Evolutionary conservation across 177 flowering plant genomes (phyloP), one percentile per base, ranked within the genome.

Genomic region (Vitis hybrid): DNA sequence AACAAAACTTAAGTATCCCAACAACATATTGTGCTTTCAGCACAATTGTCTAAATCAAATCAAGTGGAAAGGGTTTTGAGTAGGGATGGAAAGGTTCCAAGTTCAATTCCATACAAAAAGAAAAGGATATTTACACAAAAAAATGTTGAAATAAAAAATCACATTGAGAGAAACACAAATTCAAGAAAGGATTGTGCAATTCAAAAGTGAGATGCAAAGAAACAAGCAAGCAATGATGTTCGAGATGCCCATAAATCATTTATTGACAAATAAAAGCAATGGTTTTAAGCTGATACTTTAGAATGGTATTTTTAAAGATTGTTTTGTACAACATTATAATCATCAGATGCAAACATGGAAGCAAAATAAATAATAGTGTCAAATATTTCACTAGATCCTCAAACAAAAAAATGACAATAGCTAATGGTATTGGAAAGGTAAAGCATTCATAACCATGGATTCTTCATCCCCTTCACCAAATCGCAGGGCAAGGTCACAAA

Each of bases 381-480:
- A 41, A 27, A 48, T 68, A 59, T 68, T 18, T 60, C 41, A 61
- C 21, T 8, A 18, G 15, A 52, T 35, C 46, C 46, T 35, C 46
- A 35, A 61, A 21, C 4, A n/a, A 54, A 20, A n/a, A 14, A 60
- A 30, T 52, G 20, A 61, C 24, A 63, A 61, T 30, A 18, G 21
- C 15, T 10, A 69, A 6, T 57, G 24, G 21, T 10, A 7, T 48
- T 7, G 41, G 18, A 63, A 32, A 15, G 11, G 24, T n/a, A 65
- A 72, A 35, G 46, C 67, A 24, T 12, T 69, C 68, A 60, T 69
- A 58, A 95, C 99, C 99, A 95, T 95, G 58, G 99, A 95, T 70
- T 95, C 99, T 83, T 95, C 97, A 64, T 95, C 98, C 52, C 99
- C 99, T 80, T 95, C 99, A 57, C 99, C 99, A 81, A 95, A 95